These are phyloP conservation scores for Leishmania braziliensis DNA, from an alignment of 208 protist genomes.

Conservation along the genomic window DNA sequence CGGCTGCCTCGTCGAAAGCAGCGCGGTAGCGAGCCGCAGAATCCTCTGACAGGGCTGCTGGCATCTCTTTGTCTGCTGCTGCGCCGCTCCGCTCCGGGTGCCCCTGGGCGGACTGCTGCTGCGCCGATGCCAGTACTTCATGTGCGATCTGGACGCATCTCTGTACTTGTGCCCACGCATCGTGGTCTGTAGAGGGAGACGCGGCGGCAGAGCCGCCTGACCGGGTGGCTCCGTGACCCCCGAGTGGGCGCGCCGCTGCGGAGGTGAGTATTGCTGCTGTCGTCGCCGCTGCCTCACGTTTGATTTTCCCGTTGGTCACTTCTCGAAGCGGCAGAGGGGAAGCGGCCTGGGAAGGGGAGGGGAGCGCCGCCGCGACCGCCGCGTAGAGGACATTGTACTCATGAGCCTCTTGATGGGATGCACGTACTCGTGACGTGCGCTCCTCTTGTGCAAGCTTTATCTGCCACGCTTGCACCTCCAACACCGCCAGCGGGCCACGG, in stretches of 20 bases:
- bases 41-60: background rate
- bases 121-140: background rate
- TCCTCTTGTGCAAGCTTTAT: background rate
- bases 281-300: background rate
- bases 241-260: background rate
- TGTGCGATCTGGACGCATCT: background rate
- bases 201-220: background rate
- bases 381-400: background rate
- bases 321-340: background rate
- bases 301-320: no score
- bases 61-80: background rate
- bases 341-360: background rate
- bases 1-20: slow-evolving; percentile 18
- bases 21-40: background rate
- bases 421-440: slow-evolving; percentile 1
- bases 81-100: background rate
- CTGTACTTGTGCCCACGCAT: background rate
- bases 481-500: background rate
- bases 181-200: background rate
- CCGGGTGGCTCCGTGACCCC: background rate
- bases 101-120: background rate
- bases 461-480: background rate
- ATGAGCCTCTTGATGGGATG: background rate
- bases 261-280: background rate
- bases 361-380: background rate